Percentiles rank a stretch among this genome's conserved stretches.
Evolutionary conservation across 2,329 filamentous ascomycete genomes (phyloP).

Genomic region (Colletotrichum lupini): DNA sequence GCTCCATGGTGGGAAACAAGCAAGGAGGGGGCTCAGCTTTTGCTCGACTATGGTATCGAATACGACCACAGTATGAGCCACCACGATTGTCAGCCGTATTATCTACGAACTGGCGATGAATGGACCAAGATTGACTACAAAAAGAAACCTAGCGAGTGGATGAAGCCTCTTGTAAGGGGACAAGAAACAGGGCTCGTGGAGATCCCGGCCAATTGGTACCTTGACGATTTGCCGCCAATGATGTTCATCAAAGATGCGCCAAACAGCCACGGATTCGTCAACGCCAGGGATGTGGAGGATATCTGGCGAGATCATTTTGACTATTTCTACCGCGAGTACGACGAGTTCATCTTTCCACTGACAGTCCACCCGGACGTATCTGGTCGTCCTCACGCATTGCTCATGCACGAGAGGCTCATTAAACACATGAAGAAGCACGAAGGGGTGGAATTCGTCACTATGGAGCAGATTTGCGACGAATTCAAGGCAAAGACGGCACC

Average conservation of each 20-base stretch:
- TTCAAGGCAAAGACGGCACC: slow-evolving; percentile 75
- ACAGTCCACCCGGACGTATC: slow-evolving; percentile 81
- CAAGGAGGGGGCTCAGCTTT: slow-evolving; percentile 72
- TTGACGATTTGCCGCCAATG: slow-evolving; percentile 75
- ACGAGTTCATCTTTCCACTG: slow-evolving; percentile 82
- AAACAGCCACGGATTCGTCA: slow-evolving; percentile 72
- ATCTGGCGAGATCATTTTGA: slow-evolving; percentile 76
- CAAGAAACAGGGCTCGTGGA: slow-evolving; percentile 72
- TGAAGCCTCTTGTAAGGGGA: slow-evolving; percentile 72
- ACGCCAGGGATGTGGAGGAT: slow-evolving; percentile 70
- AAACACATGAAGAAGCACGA: slow-evolving; percentile 74
- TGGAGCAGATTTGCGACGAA: slow-evolving; percentile 78
- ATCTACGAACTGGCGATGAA: slow-evolving; percentile 69
- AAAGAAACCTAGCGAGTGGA: slow-evolving; percentile 71
- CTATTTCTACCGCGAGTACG: slow-evolving; percentile 81
- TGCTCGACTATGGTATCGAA: slow-evolving; percentile 75
- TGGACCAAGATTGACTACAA: slow-evolving; percentile 77
- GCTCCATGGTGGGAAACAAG: slow-evolving; percentile 82
- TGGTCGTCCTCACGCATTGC: slow-evolving; percentile 76
- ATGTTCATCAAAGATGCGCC: slow-evolving; percentile 77
- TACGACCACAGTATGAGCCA: slow-evolving; percentile 77
- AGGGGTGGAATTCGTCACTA: slow-evolving; percentile 74
- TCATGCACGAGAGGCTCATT: slow-evolving; percentile 79
- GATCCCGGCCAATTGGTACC: slow-evolving; percentile 74
- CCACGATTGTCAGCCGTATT: slow-evolving; percentile 74